Base-by-base conservation (phyloP, 768 basidiomycete genomes). In the Gymnopilus dilepis region DNA sequence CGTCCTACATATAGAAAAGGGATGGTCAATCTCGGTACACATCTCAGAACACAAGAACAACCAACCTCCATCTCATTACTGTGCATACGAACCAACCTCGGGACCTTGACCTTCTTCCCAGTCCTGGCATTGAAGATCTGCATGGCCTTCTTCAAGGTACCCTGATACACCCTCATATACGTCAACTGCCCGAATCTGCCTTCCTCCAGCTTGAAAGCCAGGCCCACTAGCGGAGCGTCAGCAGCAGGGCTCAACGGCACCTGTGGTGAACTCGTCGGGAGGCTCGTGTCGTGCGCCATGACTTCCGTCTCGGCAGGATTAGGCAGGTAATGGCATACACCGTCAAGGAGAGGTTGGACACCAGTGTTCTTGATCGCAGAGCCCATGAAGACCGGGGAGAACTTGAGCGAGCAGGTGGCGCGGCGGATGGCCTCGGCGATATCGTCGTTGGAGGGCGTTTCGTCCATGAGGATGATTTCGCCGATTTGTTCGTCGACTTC, bases 181-280 rank as follows among this genome's bases (percentile, higher is more conserved):
- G 97, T 99, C 71, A 99, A 78, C 76, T 99, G 97, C 9, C 97
- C 97, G 71, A 93, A 99, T 22, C 93, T 84, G 4, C 97, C 96
- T 79, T 99, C 97, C 75, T 99, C 97, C 45, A 99, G 81, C 80
- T 99, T 99, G 85, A 99, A 99, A 12, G 97, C 97, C 52, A 99
- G 80, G 7, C 92, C 96, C 61, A 99, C 91, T 28, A 99, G 82
- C 3, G 96, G 94, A 0, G 93, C 93, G 28, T 87, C 84, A 0
- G 92, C 86, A 7, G 95, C 95, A 30, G 96, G 95, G 8, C 82
- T 80, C 17, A 99, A 84, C 0, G 88, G 82, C 6, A 97, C 87
- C 17, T 84, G 85, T 6, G 92, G 87, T 0, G 92, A 83, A 24
- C 79, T 77, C 0, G 82, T 71, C 0, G 91, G 86, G 1, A 85